These are phyloP conservation scores for Crithidia brevicula DNA, from an alignment of 208 protist genomes.

Conservation along the genomic window DNA sequence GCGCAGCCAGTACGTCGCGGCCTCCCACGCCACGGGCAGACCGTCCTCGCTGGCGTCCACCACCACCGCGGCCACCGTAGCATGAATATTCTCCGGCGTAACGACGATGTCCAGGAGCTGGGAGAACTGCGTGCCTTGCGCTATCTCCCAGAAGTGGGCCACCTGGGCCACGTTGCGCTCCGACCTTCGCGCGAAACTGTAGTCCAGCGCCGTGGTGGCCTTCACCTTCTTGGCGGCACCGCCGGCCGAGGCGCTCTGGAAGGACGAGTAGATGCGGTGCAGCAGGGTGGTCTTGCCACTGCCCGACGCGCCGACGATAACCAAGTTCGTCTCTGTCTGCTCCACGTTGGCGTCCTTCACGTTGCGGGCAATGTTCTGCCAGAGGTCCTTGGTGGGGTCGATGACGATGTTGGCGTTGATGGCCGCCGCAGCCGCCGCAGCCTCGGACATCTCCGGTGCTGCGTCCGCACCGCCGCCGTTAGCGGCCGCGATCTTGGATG, in stretches of 20 bases:
- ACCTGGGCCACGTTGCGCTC: slow-evolving; percentile 82
- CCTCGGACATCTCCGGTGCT: slow-evolving; percentile 3
- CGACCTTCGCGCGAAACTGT: slow-evolving; percentile 76
- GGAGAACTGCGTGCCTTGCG: slow-evolving; percentile 78
- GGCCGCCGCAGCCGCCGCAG: slow-evolving; percentile 5
- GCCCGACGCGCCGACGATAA: slow-evolving; percentile 71
- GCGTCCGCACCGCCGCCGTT: not conserved
- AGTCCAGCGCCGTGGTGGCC: slow-evolving; percentile 91
- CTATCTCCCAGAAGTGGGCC: slow-evolving; percentile 93
- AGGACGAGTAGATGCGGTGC: slow-evolving; percentile 66
- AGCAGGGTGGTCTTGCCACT: slow-evolving; percentile 88
- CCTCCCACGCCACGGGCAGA: slow-evolving; percentile 68
- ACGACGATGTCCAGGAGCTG: slow-evolving; percentile 89
- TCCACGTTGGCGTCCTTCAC: slow-evolving; percentile 67
- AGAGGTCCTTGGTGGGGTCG: slow-evolving; percentile 86
- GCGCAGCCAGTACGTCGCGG: slow-evolving; percentile 73
- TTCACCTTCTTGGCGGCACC: slow-evolving; percentile 58
- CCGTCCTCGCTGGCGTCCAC: slow-evolving; percentile 66
- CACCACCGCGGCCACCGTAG: slow-evolving; percentile 71
- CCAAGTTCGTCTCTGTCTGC: slow-evolving; percentile 66
- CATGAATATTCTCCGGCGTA: slow-evolving; percentile 87
- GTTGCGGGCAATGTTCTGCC: slow-evolving; percentile 88
- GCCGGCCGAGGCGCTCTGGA: slow-evolving; percentile 40
- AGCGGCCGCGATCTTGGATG: not conserved
- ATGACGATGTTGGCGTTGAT: slow-evolving; percentile 49